phyloP scores from a whole-genome alignment of 306 rosid species.

The Fagus sylvatica region DNA sequence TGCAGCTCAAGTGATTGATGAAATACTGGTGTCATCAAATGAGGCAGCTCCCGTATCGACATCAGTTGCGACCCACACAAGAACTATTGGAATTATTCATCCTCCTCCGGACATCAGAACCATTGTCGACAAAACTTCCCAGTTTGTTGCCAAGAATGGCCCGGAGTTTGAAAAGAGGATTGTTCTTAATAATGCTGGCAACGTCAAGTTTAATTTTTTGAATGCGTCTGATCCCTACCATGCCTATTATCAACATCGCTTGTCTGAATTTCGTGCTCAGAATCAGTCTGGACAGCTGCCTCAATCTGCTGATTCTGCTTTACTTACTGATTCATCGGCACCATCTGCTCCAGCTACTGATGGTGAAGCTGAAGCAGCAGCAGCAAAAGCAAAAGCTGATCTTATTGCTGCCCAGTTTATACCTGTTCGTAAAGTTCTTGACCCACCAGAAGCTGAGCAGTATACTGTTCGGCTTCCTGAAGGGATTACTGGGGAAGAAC shows the following conservation, averaged over 20 bases:
- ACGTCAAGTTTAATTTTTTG: constrained; percentile 81
- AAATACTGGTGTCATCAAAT: constrained; percentile 29
- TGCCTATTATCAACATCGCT: constrained; percentile 86
- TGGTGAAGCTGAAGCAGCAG: constrained; percentile 34
- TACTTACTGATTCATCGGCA: constrained; percentile 12
- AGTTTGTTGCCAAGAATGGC: constrained; percentile 88
- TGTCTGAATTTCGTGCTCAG: constrained; percentile 83
- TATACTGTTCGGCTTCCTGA: constrained; percentile 94
- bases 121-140: constrained; percentile 89
- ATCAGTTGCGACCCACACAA: constrained; percentile 80
- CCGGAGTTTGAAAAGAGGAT: constrained; percentile 92
- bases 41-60: constrained; percentile 41
- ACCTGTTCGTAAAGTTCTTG: constrained; percentile 67
- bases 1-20: constrained; percentile 43
- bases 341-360: constrained; percentile 43
- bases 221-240: constrained; percentile 74
- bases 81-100: constrained; percentile 89
- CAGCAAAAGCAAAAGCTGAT: constrained; percentile 44
- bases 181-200: constrained; percentile 71
- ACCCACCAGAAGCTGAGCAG: constrained; percentile 95
- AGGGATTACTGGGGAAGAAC: constrained; percentile 92
- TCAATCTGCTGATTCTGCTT: constrained; percentile 45
- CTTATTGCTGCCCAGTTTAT: constrained; percentile 58
- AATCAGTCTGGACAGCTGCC: constrained; percentile 55
- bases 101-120: constrained; percentile 88